These are phyloP conservation scores for Yamadazyma phyllophila DNA, from an alignment of 805 yeast genomes.

Conservation along the genomic window DNA sequence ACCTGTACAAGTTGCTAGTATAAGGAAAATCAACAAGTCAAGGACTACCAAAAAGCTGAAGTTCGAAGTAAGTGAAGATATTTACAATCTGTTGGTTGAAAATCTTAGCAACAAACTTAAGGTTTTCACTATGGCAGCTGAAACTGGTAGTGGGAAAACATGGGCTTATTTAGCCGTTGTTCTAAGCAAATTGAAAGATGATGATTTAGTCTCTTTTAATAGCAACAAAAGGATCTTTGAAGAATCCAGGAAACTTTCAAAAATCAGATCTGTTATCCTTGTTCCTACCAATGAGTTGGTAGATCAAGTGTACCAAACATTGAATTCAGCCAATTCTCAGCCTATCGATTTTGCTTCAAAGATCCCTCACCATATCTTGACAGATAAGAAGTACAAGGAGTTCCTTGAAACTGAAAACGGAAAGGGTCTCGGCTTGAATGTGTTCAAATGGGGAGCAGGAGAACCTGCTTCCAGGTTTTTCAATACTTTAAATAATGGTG, in stretches of 20 bases:
- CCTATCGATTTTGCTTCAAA: constrained; percentile 22
- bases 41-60: constrained; percentile 28
- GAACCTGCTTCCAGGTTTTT: constrained; percentile 54
- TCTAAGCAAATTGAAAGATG: constrained; percentile 63
- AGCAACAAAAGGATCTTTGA: constrained; percentile 18
- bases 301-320: constrained; percentile 63
- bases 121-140: constrained; percentile 84
- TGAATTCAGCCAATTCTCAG: constrained; percentile 28
- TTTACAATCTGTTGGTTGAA: constrained; percentile 25
- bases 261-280: constrained; percentile 68
- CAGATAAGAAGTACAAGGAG: constrained; percentile 15
- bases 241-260: constrained; percentile 25
- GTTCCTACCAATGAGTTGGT: constrained; percentile 90
- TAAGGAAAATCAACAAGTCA: constrained; percentile 51
- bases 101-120: constrained; percentile 41
- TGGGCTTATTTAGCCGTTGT: constrained; percentile 85
- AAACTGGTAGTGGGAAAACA: constrained; percentile 96
- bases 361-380: constrained; percentile 16
- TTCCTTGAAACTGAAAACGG: constrained; percentile 25
- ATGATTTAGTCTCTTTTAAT: constrained; percentile 36
- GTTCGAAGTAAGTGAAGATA: constrained; percentile 20
- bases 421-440: constrained; percentile 39
- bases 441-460: constrained; percentile 62
- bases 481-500: constrained; percentile 37
- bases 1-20: constrained; percentile 79